A percentile compares a stretch with the other conserved stretches of the same genome.
phyloP scores from a whole-genome alignment of 306 rosid species.

The Castanea crenata region DNA sequence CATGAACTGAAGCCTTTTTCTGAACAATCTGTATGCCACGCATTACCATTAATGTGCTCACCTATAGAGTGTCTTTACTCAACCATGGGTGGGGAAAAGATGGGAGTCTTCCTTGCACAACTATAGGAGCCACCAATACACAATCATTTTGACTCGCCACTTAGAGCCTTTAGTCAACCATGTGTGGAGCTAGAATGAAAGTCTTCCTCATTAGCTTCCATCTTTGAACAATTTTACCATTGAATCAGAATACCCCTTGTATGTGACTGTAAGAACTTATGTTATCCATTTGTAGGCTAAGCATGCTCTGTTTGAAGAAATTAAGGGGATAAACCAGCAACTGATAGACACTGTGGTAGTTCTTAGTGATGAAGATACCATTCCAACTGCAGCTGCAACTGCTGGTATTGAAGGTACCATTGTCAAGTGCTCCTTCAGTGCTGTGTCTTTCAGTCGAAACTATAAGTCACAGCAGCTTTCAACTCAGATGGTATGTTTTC shows the following conservation, averaged over 20 bases:
- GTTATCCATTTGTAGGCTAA: constrained; percentile 31
- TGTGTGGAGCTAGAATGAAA: no score
- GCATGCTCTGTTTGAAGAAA: constrained; percentile 28
- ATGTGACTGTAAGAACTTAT: neutral
- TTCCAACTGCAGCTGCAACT: constrained; percentile 12
- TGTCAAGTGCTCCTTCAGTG: constrained; percentile 25
- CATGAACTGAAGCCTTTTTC: no score
- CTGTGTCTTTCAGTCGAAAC: constrained; percentile 18
- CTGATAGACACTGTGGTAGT: constrained; percentile 34
- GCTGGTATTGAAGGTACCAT: constrained; percentile 25
- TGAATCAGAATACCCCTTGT: neutral
- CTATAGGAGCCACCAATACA: no score
- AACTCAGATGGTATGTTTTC: constrained; percentile 24
- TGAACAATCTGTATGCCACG: no score
- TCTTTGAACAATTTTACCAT: neutral
- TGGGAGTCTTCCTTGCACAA: no score
- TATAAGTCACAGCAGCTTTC: neutral
- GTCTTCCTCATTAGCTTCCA: neutral
- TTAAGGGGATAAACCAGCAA: constrained; percentile 31
- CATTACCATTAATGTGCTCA: no score
- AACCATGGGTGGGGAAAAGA: no score
- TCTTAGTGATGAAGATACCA: constrained; percentile 21
- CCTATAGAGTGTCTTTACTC: no score
- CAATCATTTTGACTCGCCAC: no score
- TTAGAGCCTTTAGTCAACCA: no score